These are phyloP conservation scores for Penicillium tannophilum DNA, from an alignment of 495 filamentous ascomycete species.

Conservation along the genomic window DNA sequence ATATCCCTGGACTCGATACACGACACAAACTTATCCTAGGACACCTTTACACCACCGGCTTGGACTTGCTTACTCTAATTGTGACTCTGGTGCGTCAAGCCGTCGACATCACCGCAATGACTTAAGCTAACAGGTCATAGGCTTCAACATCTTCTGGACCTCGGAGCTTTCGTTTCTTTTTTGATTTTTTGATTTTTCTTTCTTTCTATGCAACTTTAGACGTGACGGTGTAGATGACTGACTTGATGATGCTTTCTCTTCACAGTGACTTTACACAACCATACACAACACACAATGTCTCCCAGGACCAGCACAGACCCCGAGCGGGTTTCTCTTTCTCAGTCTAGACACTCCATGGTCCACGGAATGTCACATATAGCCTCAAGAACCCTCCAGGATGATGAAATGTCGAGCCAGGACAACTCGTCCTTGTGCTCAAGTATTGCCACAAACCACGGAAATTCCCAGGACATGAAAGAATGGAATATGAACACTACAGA, in stretches of 20 bases:
- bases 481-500: constrained; percentile 47
- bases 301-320: constrained; percentile 40
- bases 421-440: constrained; percentile 47
- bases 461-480: constrained; percentile 40
- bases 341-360: constrained; percentile 42
- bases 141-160: constrained; percentile 27
- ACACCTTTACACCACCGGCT: background rate
- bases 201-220: constrained; percentile 20
- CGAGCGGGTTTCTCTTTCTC: constrained; percentile 39
- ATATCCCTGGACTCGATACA: background rate
- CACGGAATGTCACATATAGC: constrained; percentile 44
- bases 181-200: constrained; percentile 19
- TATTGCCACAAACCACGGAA: constrained; percentile 40
- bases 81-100: constrained; percentile 23
- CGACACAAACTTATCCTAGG: constrained; percentile 5
- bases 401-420: constrained; percentile 51
- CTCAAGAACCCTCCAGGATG: constrained; percentile 49
- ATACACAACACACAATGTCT: constrained; percentile 37
- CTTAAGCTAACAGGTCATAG: constrained; percentile 22
- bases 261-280: constrained; percentile 27
- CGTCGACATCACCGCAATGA: background rate
- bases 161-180: constrained; percentile 25
- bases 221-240: constrained; percentile 34
- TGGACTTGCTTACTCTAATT: constrained; percentile 13
- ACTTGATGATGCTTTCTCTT: constrained; percentile 33